Conservation (phyloP, 2,329 filamentous ascomycete genomes). For the Colletotrichum musicola region DNA sequence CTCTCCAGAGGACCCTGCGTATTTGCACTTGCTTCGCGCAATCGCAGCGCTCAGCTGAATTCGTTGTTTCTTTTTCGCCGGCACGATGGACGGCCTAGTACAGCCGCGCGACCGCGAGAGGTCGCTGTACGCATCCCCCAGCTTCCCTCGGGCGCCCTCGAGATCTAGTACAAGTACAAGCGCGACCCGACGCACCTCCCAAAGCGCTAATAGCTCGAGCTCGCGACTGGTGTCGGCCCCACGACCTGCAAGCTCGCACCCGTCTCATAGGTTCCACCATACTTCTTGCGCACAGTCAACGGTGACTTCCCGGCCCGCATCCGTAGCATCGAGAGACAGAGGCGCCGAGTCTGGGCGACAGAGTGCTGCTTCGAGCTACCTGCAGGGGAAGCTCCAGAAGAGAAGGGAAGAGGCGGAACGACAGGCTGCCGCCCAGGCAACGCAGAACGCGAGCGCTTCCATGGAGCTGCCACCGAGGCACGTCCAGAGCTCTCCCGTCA, state of each 20-base stretch:
- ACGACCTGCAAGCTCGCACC: conserved; percentile 50
- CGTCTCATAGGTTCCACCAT: conserved; percentile 57
- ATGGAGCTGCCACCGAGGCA: conserved; percentile 51
- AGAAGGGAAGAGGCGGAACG: conserved; percentile 63
- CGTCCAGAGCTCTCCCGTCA: conserved; percentile 55
- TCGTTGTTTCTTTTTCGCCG: background rate
- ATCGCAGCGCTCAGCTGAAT: background rate
- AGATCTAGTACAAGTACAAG: conserved; percentile 54
- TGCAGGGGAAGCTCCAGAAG: conserved; percentile 68
- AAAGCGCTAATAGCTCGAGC: conserved; percentile 57
- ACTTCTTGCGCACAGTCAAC: conserved; percentile 50
- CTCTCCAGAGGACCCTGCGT: background rate
- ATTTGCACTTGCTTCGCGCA: background rate
- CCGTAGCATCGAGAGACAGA: conserved; percentile 57
- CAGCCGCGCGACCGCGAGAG: conserved; percentile 35
- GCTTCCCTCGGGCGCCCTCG: conserved; percentile 58
- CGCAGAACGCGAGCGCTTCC: conserved; percentile 54
- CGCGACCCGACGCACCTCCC: conserved; percentile 47
- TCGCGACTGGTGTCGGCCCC: conserved; percentile 55
- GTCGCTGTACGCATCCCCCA: conserved; percentile 29
- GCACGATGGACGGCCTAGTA: conserved; percentile 30
- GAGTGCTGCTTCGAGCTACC: conserved; percentile 61
- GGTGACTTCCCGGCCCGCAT: conserved; percentile 51
- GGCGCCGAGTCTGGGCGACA: conserved; percentile 56
- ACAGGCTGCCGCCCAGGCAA: conserved; percentile 50